phyloP scores from a whole-genome alignment of 768 basidiomycete genomes.

The Tephrocybe sp. region DNA sequence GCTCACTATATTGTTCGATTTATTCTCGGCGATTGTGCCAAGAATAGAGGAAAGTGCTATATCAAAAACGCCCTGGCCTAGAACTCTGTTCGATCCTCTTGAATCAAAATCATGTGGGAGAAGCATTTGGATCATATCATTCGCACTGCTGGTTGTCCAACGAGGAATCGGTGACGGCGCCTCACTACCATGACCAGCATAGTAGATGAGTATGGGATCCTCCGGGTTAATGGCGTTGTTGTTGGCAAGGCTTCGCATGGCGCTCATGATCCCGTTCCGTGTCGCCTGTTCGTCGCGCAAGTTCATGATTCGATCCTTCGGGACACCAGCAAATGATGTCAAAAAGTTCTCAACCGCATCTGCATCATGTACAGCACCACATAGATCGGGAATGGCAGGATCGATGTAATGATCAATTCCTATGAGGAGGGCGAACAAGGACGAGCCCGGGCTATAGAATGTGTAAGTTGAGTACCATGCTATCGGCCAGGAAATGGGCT shows the following conservation, averaged over 20 bases:
- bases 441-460: background rate
- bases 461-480: too few relatives aligned
- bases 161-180: background rate
- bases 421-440: constrained; percentile 9
- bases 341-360: constrained; percentile 6
- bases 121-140: constrained; percentile 8
- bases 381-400: background rate
- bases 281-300: constrained; percentile 4
- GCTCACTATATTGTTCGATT: constrained; percentile 14
- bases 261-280: background rate
- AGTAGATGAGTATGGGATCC: constrained; percentile 14
- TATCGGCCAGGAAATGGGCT: too few relatives aligned
- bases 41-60: background rate
- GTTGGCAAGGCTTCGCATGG: background rate
- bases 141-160: background rate
- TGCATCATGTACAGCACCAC: constrained; percentile 5
- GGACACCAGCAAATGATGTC: background rate
- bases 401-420: constrained; percentile 12
- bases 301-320: background rate
- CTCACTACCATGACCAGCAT: constrained; percentile 13
- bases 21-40: background rate
- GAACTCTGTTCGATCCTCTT: background rate
- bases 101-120: constrained; percentile 7
- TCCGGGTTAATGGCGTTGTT: background rate
- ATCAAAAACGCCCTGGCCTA: constrained; percentile 9